Evolutionary conservation across 1,284 basidiomycete species (phyloP), one percentile per base, ranked within the genome.

Genomic region (Trichosporon asahii): DNA sequence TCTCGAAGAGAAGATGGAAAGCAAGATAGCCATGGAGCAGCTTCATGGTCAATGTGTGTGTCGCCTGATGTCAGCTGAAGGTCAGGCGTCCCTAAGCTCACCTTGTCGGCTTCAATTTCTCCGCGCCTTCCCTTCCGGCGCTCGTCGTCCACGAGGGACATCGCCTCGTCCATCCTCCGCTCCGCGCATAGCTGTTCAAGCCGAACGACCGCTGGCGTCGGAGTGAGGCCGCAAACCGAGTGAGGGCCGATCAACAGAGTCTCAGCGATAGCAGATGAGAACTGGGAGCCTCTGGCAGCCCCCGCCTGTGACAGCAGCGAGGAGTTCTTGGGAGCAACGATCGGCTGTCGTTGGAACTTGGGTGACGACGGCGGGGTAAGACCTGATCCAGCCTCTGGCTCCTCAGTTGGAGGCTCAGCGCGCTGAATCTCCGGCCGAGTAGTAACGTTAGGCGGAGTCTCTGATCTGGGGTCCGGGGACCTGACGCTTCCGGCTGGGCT

Each of bases 21-120:
- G 83, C 84, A 12, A 85, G 78, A 37, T 82, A 81, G 5, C 83
- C 76, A 69, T 84, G 81, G 25, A 85, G 75, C 63, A 83, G 80
- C 3, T 78, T 71, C 18, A 84, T 66, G 8, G 84, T 84, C 11
- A 77, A 75, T 21, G 79, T 73, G 75, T 83, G 80, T 0, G 75
- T 79, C 0, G 74, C 73, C 78, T 80, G 68, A 2, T 7, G 67
- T 75, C 66, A 78, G 74, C 33, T 57, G 7, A 11, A 9, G 31
- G 25, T 21, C 7, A 7, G 49, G 18, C 44, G 2, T 1, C 6
- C 44, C 25, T 64, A 29, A 27, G 33, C 63, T 72, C 63, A 79
- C 78, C 73, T 80, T 82, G 70, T 83, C 80, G 9, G 72, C 75
- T 29, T 81, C 80, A 27, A 82, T 72, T 68, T 82, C 78, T 6